Percentiles rank a stretch among this genome's conserved stretches.
phyloP scores from a whole-genome alignment of 352 stramenopile species.

The Pythium guiyangense region DNA sequence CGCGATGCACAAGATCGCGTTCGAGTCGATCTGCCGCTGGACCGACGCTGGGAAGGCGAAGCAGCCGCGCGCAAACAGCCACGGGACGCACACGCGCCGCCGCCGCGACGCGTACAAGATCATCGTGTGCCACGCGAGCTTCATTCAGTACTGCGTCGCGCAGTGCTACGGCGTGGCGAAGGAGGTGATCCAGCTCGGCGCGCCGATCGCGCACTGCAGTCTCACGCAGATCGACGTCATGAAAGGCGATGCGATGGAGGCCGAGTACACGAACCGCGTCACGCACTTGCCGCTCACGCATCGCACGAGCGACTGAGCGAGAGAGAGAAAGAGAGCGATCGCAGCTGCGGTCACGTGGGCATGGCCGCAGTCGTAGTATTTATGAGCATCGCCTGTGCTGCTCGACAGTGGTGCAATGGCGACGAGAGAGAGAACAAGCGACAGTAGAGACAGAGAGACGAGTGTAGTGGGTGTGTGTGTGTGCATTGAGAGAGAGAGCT shows the following conservation, averaged over 20 bases:
- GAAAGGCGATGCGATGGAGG: conserved; percentile 39
- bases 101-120: conserved; percentile 56
- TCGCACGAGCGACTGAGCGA: conserved; percentile 61
- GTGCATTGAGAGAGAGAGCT: too few species aligned
- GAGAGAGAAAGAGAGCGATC: too few species aligned
- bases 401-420: too few species aligned
- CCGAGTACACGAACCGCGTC: conserved; percentile 59
- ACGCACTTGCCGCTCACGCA: conserved; percentile 65
- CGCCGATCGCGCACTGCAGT: conserved; percentile 70
- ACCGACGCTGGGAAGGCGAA: conserved; percentile 25
- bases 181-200: conserved; percentile 73
- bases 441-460: too few species aligned
- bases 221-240: conserved; percentile 64
- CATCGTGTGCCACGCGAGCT: conserved; percentile 72
- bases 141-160: conserved; percentile 72
- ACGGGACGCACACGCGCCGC: neutral
- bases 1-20: conserved; percentile 74
- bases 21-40: conserved; percentile 61
- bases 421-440: too few species aligned
- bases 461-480: too few species aligned
- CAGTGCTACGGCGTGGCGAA: conserved; percentile 60
- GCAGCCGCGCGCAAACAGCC: conserved; percentile 11
- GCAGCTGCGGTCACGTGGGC: too few species aligned
- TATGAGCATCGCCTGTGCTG: neutral
- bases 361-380: neutral